A percentile compares a stretch with the other conserved stretches of the same genome.
Evolutionary conservation across 2,329 filamentous ascomycete species (phyloP).

Genomic region (Phyllosticta citribraziliensis): DNA sequence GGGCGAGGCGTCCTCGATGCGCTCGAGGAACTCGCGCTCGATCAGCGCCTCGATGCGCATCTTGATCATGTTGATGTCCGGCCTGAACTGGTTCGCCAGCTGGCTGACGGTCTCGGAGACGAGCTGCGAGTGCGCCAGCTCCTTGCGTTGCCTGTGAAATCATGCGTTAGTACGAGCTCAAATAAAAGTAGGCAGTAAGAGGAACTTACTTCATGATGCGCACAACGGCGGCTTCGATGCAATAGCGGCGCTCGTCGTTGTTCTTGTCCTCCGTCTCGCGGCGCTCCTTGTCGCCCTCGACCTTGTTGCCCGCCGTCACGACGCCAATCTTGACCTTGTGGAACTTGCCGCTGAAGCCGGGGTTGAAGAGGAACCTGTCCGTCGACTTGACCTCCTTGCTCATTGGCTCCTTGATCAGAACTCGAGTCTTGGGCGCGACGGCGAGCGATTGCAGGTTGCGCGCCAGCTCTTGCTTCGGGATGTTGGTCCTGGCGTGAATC

Average conservation of each 20-base stretch:
- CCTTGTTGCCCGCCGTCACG: slow-evolving; percentile 69
- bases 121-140: slow-evolving; percentile 58
- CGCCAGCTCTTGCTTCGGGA: slow-evolving; percentile 62
- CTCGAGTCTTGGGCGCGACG: slow-evolving; percentile 70
- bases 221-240: slow-evolving; percentile 68
- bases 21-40: slow-evolving; percentile 66
- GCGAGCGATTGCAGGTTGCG: slow-evolving; percentile 73
- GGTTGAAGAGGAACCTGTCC: slow-evolving; percentile 76
- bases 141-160: slow-evolving; percentile 57
- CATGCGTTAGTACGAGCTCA: not conserved
- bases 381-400: slow-evolving; percentile 66
- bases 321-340: slow-evolving; percentile 85
- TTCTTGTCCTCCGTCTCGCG: slow-evolving; percentile 68
- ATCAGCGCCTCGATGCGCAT: slow-evolving; percentile 71
- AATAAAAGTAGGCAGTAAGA: not conserved
- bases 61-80: slow-evolving; percentile 69
- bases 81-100: slow-evolving; percentile 59
- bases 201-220: slow-evolving; percentile 72
- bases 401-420: slow-evolving; percentile 71
- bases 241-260: slow-evolving; percentile 58
- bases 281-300: slow-evolving; percentile 61
- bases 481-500: slow-evolving; percentile 73
- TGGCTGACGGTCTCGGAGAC: slow-evolving; percentile 64
- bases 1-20: slow-evolving; percentile 53
- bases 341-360: slow-evolving; percentile 69